Base-by-base conservation (phyloP, 176 grass and related monocot species). In the Carex pumila region DNA sequence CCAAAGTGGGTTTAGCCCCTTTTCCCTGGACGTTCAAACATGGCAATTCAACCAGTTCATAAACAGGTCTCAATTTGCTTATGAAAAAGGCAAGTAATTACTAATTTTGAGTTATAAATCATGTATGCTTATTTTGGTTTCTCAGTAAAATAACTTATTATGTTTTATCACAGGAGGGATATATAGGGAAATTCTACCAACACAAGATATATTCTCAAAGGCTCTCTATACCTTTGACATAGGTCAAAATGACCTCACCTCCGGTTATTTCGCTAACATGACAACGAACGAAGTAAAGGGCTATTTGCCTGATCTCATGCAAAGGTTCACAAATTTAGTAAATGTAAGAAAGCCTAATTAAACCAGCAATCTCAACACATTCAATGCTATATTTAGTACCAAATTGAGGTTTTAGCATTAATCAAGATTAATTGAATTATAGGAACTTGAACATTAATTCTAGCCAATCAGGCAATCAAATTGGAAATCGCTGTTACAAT, bases 221-320 rank as follows among this genome's bases (percentile, higher is more conserved):
- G 91, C 96, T 12, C 89, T 99, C 6, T 99, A 99, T 85, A 95
- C 96, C 49, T 99, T 99, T 7, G 96, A 99, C 74, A 95, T 99
- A 3, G 96, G 96, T 22, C 96, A 99, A 84, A 99, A 99, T 15
- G 96, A 95, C 84, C 89, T 99, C 62, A 99, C 96, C 3, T 82
- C 96, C 2, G 79, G 88, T 67, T 99, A 92, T 74, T 93, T 99
- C 47, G 68, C 61, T 39, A 94, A 95, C 81, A 77, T 84, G 83
- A 94, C 71, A 3, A 91, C 88, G 4, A 83, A 88, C 22, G 85
- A 99, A 90, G 91, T 95, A 36, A 41, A 88, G 29, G 83, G 80
- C 13, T 90, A 30, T 32, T 90, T 99, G 61, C 93, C 96, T 84
- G 96, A 95, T 58, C 88, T 99, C 7, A 88, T 99, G 74, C 64